Evolutionary conservation across 169 alveolate genomes (phyloP).

Genomic region (Plasmodium knowlesi): DNA sequence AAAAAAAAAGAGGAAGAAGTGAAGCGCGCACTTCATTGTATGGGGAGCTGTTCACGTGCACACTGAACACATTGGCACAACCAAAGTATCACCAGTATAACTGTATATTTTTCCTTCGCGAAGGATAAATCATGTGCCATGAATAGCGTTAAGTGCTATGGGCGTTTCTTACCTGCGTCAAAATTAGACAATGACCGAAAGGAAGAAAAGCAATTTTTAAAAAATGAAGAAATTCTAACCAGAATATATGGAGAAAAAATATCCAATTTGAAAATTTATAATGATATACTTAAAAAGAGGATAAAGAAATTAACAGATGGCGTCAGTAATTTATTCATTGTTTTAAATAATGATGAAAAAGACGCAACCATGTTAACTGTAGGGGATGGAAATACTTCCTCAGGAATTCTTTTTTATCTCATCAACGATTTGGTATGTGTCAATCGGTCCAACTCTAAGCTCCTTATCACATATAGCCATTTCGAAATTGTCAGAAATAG

Average conservation of each 20-base stretch:
- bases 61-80: not conserved
- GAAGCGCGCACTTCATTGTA: not conserved
- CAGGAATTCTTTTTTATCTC: constrained; percentile 19
- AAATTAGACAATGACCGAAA: constrained; percentile 6
- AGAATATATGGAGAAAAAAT: constrained; percentile 11
- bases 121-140: constrained; percentile 6
- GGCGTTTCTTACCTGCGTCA: constrained; percentile 27
- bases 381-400: constrained; percentile 27
- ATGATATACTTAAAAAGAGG: constrained; percentile 24
- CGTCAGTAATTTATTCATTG: constrained; percentile 8
- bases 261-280: constrained; percentile 51
- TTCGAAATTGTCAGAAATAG: constrained; percentile 22
- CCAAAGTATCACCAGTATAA: not conserved
- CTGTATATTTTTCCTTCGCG: not conserved
- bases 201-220: constrained; percentile 11
- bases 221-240: constrained; percentile 8
- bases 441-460: not conserved
- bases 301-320: constrained; percentile 26
- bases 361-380: constrained; percentile 9
- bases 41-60: not conserved
- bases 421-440: constrained; percentile 19
- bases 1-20: not conserved
- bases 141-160: constrained; percentile 50
- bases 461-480: constrained; percentile 10
- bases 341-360: constrained; percentile 7